Evolutionary conservation across 2,329 filamentous ascomycete genomes (phyloP).

Genomic region (Colletotrichum destructivum): DNA sequence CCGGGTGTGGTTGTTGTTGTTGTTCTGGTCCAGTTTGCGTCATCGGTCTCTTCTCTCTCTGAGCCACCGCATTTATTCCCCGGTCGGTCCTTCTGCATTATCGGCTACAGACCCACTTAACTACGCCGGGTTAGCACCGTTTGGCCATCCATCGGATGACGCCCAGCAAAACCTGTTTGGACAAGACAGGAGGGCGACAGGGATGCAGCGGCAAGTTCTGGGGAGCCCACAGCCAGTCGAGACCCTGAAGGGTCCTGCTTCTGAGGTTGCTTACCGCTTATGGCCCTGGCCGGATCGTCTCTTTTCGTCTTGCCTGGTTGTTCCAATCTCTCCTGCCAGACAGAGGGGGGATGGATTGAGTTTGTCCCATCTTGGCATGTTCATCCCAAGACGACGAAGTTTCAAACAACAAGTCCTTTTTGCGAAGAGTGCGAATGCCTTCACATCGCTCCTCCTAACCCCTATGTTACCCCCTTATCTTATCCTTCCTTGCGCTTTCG

Average conservation of each 20-base stretch:
- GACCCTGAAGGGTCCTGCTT: conserved; percentile 34
- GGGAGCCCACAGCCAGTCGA: conserved; percentile 26
- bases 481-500: neutral
- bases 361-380: conserved; percentile 11
- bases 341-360: neutral
- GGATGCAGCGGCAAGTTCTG: conserved; percentile 32
- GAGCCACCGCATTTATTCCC: conserved; percentile 15
- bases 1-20: conserved; percentile 15
- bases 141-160: conserved; percentile 30
- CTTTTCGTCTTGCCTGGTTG: neutral
- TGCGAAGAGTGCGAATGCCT: neutral
- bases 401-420: neutral
- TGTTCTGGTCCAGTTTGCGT: conserved; percentile 39
- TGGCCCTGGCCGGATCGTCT: conserved; percentile 13
- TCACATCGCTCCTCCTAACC: neutral
- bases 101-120: conserved; percentile 7
- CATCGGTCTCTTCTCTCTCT: conserved; percentile 23
- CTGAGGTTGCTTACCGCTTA: conserved; percentile 26
- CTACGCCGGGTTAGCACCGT: neutral
- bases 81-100: neutral
- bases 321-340: neutral
- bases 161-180: conserved; percentile 36
- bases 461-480: neutral
- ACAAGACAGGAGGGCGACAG: conserved; percentile 9
- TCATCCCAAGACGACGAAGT: conserved; percentile 13